Evolutionary conservation across 148 eudicot genomes (phyloP), one percentile per base, ranked within the genome.

Genomic region (Rhododendron simsii): DNA sequence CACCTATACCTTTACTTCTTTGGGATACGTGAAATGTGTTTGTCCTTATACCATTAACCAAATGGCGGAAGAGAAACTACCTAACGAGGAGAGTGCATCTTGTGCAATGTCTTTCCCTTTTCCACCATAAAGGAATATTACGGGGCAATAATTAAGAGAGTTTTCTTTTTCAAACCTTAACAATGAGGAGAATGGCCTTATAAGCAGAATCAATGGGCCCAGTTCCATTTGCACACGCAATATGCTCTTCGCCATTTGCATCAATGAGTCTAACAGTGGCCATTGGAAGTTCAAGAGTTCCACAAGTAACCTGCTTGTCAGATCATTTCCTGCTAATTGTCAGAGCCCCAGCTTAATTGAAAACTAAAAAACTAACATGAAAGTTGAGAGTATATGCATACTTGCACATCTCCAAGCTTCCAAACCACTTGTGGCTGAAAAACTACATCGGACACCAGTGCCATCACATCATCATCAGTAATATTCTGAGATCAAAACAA

Each of bases 171-270:
- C 90, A 85, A 79, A 95, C 99, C 99, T 96, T 91, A 78, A 92
- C 98, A 88, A 95, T 91, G 83, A 88, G 89, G 90, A 95, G 98
- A 87, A 97, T 89, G 65, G 99, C 99, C 92, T 93, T 95, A 89
- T 97, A 97, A 63, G 99, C 98, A 82, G 99, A 91, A 88, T 97
- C 98, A 91, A 97, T 96, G 53, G 99, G 98, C 44, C 98, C 98
- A 37, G 98, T 95, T 83, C 99, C 99, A 63, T 91, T 92, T 67
- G 98, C 92, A 86, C 99, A 93, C 73, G 93, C 92, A 87, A 93
- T 87, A 89, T 92, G 92, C 86, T 94, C 98, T 48, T 83, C 86
- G 35, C 99, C 99, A 33, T 94, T 91, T 76, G 91, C 91, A 92
- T 92, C 95, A 84, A 89, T 78, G 35, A 97, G 93, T 90, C 91